These are phyloP conservation scores for Leishmania mexicana DNA, from an alignment of 208 protist species.

Conservation along the genomic window DNA sequence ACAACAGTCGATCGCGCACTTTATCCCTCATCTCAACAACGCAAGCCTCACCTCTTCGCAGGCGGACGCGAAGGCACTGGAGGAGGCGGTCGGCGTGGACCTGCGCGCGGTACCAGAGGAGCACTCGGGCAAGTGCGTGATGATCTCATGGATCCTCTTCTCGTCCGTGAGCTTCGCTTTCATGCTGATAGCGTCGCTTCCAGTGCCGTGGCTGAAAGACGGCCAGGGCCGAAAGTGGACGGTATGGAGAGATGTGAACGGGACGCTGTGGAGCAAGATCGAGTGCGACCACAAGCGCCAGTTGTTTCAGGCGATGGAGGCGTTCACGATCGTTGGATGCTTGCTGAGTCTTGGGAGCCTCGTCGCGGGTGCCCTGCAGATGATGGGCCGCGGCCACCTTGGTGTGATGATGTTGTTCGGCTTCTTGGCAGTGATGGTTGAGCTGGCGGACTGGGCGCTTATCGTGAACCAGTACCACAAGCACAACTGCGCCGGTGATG, in stretches of 20 bases:
- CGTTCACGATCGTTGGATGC: constrained; percentile 44
- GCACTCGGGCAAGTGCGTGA: constrained; percentile 32
- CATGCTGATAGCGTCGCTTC: constrained; percentile 48
- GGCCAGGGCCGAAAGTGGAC: constrained; percentile 49
- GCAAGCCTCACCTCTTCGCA: constrained; percentile 13
- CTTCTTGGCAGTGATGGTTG: constrained; percentile 29
- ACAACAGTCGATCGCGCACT: not conserved
- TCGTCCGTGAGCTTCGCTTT: constrained; percentile 45
- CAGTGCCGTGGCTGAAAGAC: constrained; percentile 46
- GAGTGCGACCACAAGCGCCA: constrained; percentile 46
- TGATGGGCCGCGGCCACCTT: constrained; percentile 39
- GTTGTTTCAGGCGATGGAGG: constrained; percentile 52
- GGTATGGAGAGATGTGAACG: constrained; percentile 40
- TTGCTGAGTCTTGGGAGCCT: constrained; percentile 34
- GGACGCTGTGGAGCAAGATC: constrained; percentile 33
- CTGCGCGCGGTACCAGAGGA: constrained; percentile 34
- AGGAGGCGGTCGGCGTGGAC: constrained; percentile 40
- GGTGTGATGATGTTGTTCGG: constrained; percentile 40
- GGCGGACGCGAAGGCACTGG: constrained; percentile 24
- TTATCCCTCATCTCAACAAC: constrained; percentile 4
- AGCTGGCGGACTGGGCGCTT: constrained; percentile 44
- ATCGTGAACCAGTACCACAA: constrained; percentile 55
- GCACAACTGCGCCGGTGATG: constrained; percentile 46
- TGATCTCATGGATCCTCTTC: constrained; percentile 37
- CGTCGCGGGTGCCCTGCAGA: constrained; percentile 41